Conservation (phyloP, 2,329 filamentous ascomycete species). For the Nemania abortiva region DNA sequence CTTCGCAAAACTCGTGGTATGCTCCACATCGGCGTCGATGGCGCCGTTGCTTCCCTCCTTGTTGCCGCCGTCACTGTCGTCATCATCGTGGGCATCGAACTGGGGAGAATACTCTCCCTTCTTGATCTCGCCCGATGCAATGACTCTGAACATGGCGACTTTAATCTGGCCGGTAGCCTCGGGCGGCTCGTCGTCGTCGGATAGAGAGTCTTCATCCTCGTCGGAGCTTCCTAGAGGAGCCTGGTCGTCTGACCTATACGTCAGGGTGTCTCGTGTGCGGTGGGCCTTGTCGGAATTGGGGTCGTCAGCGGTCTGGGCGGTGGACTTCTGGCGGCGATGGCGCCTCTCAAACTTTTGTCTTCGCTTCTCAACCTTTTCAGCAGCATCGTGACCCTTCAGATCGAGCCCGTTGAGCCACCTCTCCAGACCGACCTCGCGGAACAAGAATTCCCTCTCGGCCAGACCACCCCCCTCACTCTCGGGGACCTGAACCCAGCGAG, state of each 20-base stretch:
- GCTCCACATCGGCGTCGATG: constrained; percentile 87
- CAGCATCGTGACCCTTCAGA: constrained; percentile 90
- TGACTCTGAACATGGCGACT: constrained; percentile 93
- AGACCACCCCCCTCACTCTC: constrained; percentile 92
- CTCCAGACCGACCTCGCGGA: constrained; percentile 95
- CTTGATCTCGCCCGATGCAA: constrained; percentile 97
- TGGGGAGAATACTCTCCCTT: constrained; percentile 98
- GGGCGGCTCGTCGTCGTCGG: constrained; percentile 82
- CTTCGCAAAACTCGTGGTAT: constrained; percentile 97
- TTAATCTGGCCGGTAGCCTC: constrained; percentile 98
- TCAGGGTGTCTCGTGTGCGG: constrained; percentile 69
- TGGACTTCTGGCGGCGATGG: constrained; percentile 71
- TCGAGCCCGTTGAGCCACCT: constrained; percentile 97
- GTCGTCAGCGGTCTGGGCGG: constrained; percentile 54
- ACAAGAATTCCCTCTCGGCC: constrained; percentile 95
- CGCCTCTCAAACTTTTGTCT: constrained; percentile 81
- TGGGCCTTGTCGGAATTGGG: constrained; percentile 59
- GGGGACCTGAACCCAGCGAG: constrained; percentile 94
- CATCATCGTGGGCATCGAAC: constrained; percentile 95
- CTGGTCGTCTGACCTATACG: constrained; percentile 82
- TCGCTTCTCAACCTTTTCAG: constrained; percentile 89
- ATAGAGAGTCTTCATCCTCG: constrained; percentile 78
- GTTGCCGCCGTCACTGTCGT: constrained; percentile 67
- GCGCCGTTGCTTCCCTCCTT: constrained; percentile 67
- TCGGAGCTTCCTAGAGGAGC: constrained; percentile 78